Evolutionary conservation across 2,329 filamentous ascomycete genomes (phyloP), one percentile per base, ranked within the genome.

Genomic region (Penicillium sp.): DNA sequence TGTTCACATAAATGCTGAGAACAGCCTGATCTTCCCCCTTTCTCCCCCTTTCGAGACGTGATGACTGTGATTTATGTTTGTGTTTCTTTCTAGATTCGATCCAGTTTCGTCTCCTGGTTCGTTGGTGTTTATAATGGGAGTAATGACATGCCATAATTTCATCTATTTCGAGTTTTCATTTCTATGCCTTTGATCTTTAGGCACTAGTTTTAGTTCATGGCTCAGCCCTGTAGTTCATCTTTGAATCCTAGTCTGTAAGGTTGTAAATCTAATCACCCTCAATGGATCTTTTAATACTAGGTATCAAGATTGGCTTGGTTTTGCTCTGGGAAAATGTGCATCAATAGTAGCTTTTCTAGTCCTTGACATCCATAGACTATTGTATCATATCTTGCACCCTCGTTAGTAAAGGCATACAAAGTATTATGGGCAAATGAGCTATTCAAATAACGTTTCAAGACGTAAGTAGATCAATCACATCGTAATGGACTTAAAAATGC

Each of bases 11-110:
- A 49, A 47, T 35, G 51, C 27, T 47, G 56, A 42, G 43, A 48
- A 53, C n/a, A 43, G 31, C 23, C 31, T 35, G 39, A 21, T 42
- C 19, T 19, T 42, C 37, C 54, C 16, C 21, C 11, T 33, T 49
- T 58, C 42, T 54, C 8, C 39, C 42, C 21, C 21, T 52, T 57
- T 60, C 51, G 64, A 65, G 64, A 66, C 64, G 62, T 67, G 60
- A 67, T 64, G 64, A 67, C 60, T 67, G 62, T 67, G 62, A 67
- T 64, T 65, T 67, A 67, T 60, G 55, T 55, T 62, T 62, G 19
- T 39, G 50, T 53, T 47, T 55, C 56, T 59, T 42, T 42, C 53
- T 64, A 64, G 51, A 58, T 57, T 61, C 60, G 62, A 45, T 29
- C 56, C 60, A 60, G 60, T 50, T 66, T 61, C 62, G 64, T 67